Percentiles rank a stretch among this genome's conserved stretches.
phyloP scores from a whole-genome alignment of 768 basidiomycete species.

The Mycena rosella region DNA sequence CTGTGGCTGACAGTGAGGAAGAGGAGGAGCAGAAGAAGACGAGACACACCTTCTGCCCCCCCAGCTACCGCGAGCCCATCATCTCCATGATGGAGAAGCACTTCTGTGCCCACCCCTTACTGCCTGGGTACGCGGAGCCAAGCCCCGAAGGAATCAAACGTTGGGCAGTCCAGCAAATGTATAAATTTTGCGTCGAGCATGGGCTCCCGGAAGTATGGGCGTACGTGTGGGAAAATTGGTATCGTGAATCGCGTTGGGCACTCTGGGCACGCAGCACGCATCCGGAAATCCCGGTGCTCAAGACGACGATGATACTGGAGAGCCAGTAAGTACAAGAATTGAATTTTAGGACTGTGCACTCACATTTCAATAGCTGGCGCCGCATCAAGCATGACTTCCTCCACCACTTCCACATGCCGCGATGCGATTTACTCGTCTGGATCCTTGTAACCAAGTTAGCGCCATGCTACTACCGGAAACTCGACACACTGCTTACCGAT shows the following conservation, averaged over 20 bases:
- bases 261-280: slow-evolving; percentile 41
- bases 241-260: slow-evolving; percentile 41
- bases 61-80: slow-evolving; percentile 14
- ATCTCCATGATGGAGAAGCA: slow-evolving; percentile 28
- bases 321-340: slow-evolving; percentile 41
- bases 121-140: slow-evolving; percentile 30
- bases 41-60: slow-evolving; percentile 33
- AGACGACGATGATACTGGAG: slow-evolving; percentile 48
- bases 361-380: slow-evolving; percentile 44
- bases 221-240: slow-evolving; percentile 24
- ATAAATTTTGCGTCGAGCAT: slow-evolving; percentile 40
- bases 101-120: slow-evolving; percentile 32
- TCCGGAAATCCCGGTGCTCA: slow-evolving; percentile 40
- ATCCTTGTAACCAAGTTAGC: slow-evolving; percentile 47
- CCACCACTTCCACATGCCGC: slow-evolving; percentile 36
- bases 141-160: slow-evolving; percentile 31
- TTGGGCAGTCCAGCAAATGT: slow-evolving; percentile 42
- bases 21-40: background rate
- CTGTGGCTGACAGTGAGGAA: background rate
- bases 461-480: slow-evolving; percentile 44
- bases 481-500: slow-evolving; percentile 36
- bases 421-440: slow-evolving; percentile 49
- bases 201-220: slow-evolving; percentile 42
- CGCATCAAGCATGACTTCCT: slow-evolving; percentile 47
- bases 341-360: slow-evolving; percentile 20